Base-by-base conservation (phyloP, 2,329 filamentous ascomycete species). In the Cladophialophora chaetospira region DNA sequence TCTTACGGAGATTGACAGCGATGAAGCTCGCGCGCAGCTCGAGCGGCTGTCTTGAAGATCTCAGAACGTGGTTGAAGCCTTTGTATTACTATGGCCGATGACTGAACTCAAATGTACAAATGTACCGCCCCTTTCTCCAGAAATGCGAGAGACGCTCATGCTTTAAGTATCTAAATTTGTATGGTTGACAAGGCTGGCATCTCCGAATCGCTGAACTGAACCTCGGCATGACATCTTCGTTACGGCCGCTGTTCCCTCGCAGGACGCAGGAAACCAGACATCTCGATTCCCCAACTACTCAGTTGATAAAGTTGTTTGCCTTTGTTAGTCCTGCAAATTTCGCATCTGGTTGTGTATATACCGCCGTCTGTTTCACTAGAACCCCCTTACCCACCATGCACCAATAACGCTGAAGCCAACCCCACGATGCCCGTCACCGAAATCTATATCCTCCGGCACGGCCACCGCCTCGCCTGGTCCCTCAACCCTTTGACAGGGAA, bases 391-490 rank as follows among this genome's bases (percentile, higher is more conserved):
- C 21, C 4, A 15, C n/a, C 15, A 49, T 49, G 46, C 28, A 29
- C 2, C 23, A 25, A 29, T 19, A 29, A 19, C n/a, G 23, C n/a
- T 19, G 9, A 10, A 3, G 40, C 25, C 9, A 17, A 26, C 40
- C 13, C 38, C 21, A 51, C 15, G n/a, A 66, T 67, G 65, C 64
- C 64, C 25, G 65, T 67, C 23, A 62, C 57, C n/a, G 59, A 63
- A 26, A 63, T 67, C 38, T 55, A 65, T 28, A 60, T 67, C 31
- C 58, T 67, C 11, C 57, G 65, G 21, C 65, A 67, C 48, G 65
- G 64, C 40, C 96, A 96, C 74, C 91, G 94, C 61, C 87, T 89
- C 63, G 91, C 88, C 71, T 97, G 92, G 91, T 84, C 84, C 40
- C 89, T 97, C 59, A 87, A 97, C 73, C 84, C 86, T 43, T 76